phyloP scores from a whole-genome alignment of 306 rosid genomes.

The Mucuna pruriens region DNA sequence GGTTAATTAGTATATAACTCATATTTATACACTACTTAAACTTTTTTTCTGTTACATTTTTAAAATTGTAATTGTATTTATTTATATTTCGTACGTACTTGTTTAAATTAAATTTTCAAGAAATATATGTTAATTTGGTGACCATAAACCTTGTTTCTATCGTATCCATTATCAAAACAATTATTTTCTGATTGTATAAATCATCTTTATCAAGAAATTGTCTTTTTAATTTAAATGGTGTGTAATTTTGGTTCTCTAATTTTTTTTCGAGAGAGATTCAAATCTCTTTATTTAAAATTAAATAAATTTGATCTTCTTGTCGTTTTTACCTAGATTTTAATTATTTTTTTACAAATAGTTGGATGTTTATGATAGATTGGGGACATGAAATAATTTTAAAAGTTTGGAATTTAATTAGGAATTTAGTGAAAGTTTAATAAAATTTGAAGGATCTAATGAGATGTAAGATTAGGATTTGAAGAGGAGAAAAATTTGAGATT shows the following conservation, averaged over 20 bases:
- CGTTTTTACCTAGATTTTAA: neutral
- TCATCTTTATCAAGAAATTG: too few relatives aligned
- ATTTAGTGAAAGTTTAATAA: neutral
- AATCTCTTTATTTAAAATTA: too few relatives aligned
- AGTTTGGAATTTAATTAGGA: neutral
- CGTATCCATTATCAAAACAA: too few relatives aligned
- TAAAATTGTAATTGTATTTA: too few relatives aligned
- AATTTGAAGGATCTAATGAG: neutral
- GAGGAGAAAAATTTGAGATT: neutral
- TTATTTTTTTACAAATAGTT: neutral
- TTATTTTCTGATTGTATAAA: too few relatives aligned
- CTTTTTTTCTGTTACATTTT: too few relatives aligned
- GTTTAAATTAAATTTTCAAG: too few relatives aligned
- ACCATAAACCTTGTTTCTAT: too few relatives aligned
- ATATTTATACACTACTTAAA: neutral
- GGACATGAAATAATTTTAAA: neutral
- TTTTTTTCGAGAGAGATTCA: neutral
- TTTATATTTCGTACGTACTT: too few relatives aligned
- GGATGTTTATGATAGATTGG: neutral
- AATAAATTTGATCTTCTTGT: neutral
- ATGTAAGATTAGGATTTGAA: neutral
- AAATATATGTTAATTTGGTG: too few relatives aligned
- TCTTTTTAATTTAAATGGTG: too few relatives aligned
- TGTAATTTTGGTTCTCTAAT: too few relatives aligned
- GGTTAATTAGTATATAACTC: neutral